Percentiles rank a stretch among this genome's conserved stretches.
phyloP scores from a whole-genome alignment of 148 eudicot genomes.

The Vaccinium vitisidaea region DNA sequence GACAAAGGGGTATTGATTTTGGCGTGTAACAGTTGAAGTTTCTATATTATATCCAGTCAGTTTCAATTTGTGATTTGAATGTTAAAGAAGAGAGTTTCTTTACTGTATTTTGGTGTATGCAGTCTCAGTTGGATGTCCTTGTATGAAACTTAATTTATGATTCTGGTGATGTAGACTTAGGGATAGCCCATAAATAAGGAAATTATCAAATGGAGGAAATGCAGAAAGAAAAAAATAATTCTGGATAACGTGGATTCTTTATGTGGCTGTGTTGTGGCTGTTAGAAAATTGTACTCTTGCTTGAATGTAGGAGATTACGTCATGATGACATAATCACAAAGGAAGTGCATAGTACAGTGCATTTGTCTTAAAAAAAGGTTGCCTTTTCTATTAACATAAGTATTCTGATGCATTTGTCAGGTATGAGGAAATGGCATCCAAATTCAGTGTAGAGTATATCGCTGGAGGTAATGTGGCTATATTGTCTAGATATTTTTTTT shows the following conservation, averaged over 20 bases:
- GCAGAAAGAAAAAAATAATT: not conserved
- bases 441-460: conserved; percentile 79
- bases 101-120: not conserved
- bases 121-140: not conserved
- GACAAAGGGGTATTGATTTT: not conserved
- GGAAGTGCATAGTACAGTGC: not conserved
- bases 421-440: conserved; percentile 85
- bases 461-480: conserved; percentile 77
- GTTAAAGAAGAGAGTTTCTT: not conserved
- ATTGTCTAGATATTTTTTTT: not conserved
- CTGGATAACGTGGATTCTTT: not conserved
- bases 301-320: conserved; percentile 1
- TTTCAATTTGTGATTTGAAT: not conserved
- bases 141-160: not conserved
- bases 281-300: not conserved
- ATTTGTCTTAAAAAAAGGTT: not conserved
- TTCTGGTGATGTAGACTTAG: not conserved
- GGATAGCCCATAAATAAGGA: not conserved
- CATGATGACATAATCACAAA: not conserved
- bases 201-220: not conserved
- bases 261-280: not conserved
- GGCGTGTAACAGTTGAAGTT: not conserved
- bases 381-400: conserved; percentile 3
- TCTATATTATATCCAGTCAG: not conserved
- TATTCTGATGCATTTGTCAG: conserved; percentile 29